A percentile compares a stretch with the other conserved stretches of the same genome.
phyloP scores from a whole-genome alignment of 148 eudicot species.

The Chenopodium album region DNA sequence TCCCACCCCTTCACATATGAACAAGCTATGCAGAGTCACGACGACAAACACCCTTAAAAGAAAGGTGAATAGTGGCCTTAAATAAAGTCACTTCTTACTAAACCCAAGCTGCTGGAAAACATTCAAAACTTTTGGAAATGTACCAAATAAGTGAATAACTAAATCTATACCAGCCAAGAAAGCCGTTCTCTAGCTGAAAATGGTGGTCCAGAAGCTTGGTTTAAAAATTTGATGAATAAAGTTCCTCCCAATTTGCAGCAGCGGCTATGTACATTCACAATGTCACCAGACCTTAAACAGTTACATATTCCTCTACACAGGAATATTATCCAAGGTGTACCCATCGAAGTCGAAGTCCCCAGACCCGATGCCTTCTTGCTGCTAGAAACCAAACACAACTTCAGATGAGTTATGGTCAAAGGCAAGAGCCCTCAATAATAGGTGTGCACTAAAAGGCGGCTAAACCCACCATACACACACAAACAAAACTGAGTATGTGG shows the following conservation, averaged over 20 bases:
- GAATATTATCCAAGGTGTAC: slow-evolving; percentile 54
- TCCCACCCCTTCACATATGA: slow-evolving; percentile 30
- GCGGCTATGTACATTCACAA: slow-evolving; percentile 45
- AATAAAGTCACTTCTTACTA: neutral
- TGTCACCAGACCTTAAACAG: slow-evolving; percentile 14
- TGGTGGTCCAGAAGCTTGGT: slow-evolving; percentile 7
- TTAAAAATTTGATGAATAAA: slow-evolving; percentile 6
- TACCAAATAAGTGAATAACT: slow-evolving; percentile 15
- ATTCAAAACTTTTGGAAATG: slow-evolving; percentile 20
- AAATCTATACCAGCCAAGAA: slow-evolving; percentile 23
- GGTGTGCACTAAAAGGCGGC: neutral
- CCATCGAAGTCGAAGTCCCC: slow-evolving; percentile 69
- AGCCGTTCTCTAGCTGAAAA: slow-evolving; percentile 14
- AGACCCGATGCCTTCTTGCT: slow-evolving; percentile 57
- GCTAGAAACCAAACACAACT: slow-evolving; percentile 38
- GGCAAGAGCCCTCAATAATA: slow-evolving; percentile 1
- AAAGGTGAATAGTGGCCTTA: slow-evolving; percentile 6
- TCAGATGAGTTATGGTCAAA: slow-evolving; percentile 15
- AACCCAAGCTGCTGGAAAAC: slow-evolving; percentile 20
- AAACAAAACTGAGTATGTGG: neutral
- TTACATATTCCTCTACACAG: slow-evolving; percentile 29
- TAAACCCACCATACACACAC: neutral
- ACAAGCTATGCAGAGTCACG: slow-evolving; percentile 31
- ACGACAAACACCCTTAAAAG: neutral
- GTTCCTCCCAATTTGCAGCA: slow-evolving; percentile 27